Evolutionary conservation across 192 early-diverging fungal species (phyloP).

Genomic region (Entomortierella parvispora): DNA sequence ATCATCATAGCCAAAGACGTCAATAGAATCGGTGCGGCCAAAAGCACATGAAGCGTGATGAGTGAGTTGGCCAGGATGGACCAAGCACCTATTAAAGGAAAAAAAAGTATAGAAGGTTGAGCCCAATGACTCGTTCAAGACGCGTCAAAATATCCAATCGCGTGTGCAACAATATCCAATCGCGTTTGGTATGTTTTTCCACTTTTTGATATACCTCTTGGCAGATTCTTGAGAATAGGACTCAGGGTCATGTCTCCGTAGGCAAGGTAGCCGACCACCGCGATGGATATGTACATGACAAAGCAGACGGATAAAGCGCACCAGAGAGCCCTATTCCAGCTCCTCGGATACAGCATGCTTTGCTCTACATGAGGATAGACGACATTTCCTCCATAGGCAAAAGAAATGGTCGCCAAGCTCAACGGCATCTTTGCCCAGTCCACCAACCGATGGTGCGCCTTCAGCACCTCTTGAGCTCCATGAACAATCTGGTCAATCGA

Average conservation of each 20-base stretch:
- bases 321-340: conserved; percentile 71
- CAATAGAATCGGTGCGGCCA: conserved; percentile 82
- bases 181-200: too few relatives aligned
- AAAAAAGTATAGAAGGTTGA: too few relatives aligned
- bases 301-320: conserved; percentile 66
- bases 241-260: conserved; percentile 71
- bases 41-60: conserved; percentile 80
- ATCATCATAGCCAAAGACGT: conserved; percentile 71
- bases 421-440: conserved; percentile 66
- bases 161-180: too few relatives aligned
- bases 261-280: conserved; percentile 73
- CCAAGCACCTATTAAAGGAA: conserved; percentile 47
- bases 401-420: conserved; percentile 75
- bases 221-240: conserved; percentile 75
- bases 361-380: conserved; percentile 85
- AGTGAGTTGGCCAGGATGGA: conserved; percentile 73
- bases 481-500: conserved; percentile 52
- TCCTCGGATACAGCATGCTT: conserved; percentile 74
- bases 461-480: not conserved
- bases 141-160: too few relatives aligned
- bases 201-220: too few relatives aligned
- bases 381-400: conserved; percentile 80
- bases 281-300: conserved; percentile 73
- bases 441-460: conserved; percentile 45
- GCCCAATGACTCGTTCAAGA: too few relatives aligned